Evolutionary conservation across 371 early-diverging fungal species (phyloP).

Genomic region (Globomyces sp.): DNA sequence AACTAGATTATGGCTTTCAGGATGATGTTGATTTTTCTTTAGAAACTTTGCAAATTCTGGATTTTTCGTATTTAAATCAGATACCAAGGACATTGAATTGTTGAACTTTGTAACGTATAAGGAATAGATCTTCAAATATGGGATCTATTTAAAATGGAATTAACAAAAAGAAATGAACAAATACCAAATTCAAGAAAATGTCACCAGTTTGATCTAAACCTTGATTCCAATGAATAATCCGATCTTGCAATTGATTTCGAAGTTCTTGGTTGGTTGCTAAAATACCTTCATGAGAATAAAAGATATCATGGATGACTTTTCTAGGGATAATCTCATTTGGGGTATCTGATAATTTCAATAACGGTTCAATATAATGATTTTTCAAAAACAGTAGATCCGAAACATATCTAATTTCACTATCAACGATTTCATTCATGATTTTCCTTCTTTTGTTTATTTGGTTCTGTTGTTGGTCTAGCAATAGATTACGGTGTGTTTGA

Average conservation of each 20-base stretch:
- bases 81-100: slow-evolving; percentile 50
- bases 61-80: slow-evolving; percentile 23
- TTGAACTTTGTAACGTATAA: slow-evolving; percentile 70
- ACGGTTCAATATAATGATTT: slow-evolving; percentile 21
- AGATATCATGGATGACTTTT: slow-evolving; percentile 51
- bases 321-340: slow-evolving; percentile 39
- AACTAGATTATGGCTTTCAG: slow-evolving; percentile 27
- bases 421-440: slow-evolving; percentile 15
- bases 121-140: slow-evolving; percentile 69
- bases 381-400: neutral
- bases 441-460: neutral
- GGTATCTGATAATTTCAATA: slow-evolving; percentile 30
- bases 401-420: slow-evolving; percentile 12
- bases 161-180: too few relatives aligned
- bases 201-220: slow-evolving; percentile 61
- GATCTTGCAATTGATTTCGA: slow-evolving; percentile 53
- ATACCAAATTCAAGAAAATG: slow-evolving; percentile 60
- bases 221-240: slow-evolving; percentile 52
- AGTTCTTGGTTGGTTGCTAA: slow-evolving; percentile 61
- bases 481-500: too few relatives aligned
- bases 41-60: slow-evolving; percentile 25
- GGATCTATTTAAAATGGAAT: slow-evolving; percentile 29
- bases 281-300: slow-evolving; percentile 67
- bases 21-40: slow-evolving; percentile 10
- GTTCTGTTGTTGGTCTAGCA: too few relatives aligned